Base-by-base conservation (phyloP, 139 green algal genomes). In the Volvox africanus region DNA sequence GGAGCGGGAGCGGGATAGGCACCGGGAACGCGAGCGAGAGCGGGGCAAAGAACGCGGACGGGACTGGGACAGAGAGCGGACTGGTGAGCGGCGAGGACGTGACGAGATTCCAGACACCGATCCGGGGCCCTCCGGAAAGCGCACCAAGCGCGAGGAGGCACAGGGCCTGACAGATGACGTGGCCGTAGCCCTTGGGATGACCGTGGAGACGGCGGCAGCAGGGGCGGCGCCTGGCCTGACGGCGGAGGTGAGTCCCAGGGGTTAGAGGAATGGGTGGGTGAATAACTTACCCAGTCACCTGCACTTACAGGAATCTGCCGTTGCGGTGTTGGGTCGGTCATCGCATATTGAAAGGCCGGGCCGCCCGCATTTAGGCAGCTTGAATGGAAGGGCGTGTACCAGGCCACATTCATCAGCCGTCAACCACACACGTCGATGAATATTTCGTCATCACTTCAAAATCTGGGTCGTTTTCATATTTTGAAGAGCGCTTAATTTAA, bases 181-280 rank as follows among this genome's bases (percentile, higher is more conserved):
- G 50, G 86, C 86, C 2, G 13, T 50, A 11, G 86, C 86, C 0
- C 86, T 90, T 1, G 86, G 86, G 32, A 26, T 80, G 26, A 87
- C 67, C 19, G 86, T 69, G 0, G 86, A 83, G 86, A 21, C 86
- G 30, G 71, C 26, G 50, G 86, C 86, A 19, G 86, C 50, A 0
- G 86, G 71, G 0, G 50, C 71, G 19, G 71, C 71, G 13, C 73
- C 86, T 5, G 86, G 86, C 11, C 73, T 90, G 33, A 90, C 71
- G 0, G 86, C 55, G 2, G 86, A 90, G 73, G 86, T 90, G 30
- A 33, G 84, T 24, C 44, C 9, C 44, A 5, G 9, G 44, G 44
- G 5, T 5, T 5, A 55, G 9, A 9, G 44, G 44, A 55, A 55
- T 5, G 44, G 44, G 9, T 55, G 9, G 9, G 44, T 55, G 44